These are phyloP conservation scores for Rhodotorula babjevae DNA, from an alignment of 768 basidiomycete species.

Conservation along the genomic window DNA sequence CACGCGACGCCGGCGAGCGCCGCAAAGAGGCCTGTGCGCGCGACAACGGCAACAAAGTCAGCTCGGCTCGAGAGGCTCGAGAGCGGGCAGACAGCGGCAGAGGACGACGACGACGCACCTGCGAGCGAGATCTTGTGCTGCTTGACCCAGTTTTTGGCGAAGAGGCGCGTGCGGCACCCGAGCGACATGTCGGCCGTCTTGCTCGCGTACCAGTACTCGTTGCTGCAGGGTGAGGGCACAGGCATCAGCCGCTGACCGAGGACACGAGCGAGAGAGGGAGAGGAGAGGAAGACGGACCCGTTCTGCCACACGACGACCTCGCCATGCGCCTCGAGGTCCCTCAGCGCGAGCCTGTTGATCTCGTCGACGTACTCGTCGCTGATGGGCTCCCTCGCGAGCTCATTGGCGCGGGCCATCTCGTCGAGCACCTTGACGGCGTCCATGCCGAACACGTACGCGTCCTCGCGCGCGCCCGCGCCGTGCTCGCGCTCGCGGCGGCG, in stretches of 20 bases:
- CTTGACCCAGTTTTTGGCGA: constrained; percentile 41
- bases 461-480: constrained; percentile 12
- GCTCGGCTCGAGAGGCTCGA: no score
- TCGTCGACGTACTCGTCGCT: constrained; percentile 46
- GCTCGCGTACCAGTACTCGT: constrained; percentile 47
- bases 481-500: constrained; percentile 11
- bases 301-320: constrained; percentile 46
- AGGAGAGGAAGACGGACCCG: constrained; percentile 39
- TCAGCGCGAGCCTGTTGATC: constrained; percentile 42
- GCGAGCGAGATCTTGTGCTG: constrained; percentile 46
- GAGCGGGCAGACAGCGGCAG: background rate
- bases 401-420: background rate
- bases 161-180: constrained; percentile 46
- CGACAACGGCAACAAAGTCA: background rate
- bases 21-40: background rate
- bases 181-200: constrained; percentile 47
- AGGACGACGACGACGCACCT: constrained; percentile 37
- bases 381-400: constrained; percentile 39
- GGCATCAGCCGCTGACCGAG: background rate
- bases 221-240: constrained; percentile 37
- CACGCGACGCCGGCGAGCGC: background rate
- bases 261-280: background rate
- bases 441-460: constrained; percentile 18
- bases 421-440: constrained; percentile 18
- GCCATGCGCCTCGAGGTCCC: constrained; percentile 48